Evolutionary conservation across 257 asterid genomes (phyloP), one percentile per base, ranked within the genome.

Genomic region (Thymus quinquecostatus): DNA sequence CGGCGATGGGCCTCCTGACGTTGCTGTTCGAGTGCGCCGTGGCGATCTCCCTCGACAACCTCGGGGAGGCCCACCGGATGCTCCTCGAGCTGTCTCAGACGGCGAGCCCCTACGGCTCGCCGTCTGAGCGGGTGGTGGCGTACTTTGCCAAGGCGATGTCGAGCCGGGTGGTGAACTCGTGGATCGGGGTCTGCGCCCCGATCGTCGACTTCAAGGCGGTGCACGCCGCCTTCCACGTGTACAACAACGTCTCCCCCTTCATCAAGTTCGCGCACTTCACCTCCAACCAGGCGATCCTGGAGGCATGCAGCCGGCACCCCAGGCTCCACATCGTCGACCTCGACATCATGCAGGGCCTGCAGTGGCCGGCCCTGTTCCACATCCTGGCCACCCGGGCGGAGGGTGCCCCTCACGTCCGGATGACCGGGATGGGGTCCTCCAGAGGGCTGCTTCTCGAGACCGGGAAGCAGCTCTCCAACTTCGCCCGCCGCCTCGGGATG

Each of bases 361-460:
- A 89, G 68, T 92, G 98, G 98, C 96, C 96, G 0, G 93, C 96
- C 5, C 61, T 89, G 6, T 87, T 92, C 47, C 96, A 92, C 78
- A 85, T 89, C 14, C 86, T 92, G 6, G 86, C 94, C 10, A 89
- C 89, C 0, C 82, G 96, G 30, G 64, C 86, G 2, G 94, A 88
- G 74, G 98, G 98, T 1, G 89, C 96, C 1, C 96, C 96, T 9
- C 85, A 56, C 11, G 78, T 92, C 3, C 83, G 86, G 14, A 74
- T 92, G 88, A 92, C 96, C 0, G 98, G 96, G 14, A 66, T 91
- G 70, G 95, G 96, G 3, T 65, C 77, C 45, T 82, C 92, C 0
- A 74, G 78, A 68, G 93, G 85, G 48, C 60, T 85, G 8, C 43
- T 87, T n/a, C 40, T 70, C 1, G 92, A 92, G 49, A 89, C 97